Evolutionary conservation across 208 protist species (phyloP).

Genomic region (Lotmaria passim): DNA sequence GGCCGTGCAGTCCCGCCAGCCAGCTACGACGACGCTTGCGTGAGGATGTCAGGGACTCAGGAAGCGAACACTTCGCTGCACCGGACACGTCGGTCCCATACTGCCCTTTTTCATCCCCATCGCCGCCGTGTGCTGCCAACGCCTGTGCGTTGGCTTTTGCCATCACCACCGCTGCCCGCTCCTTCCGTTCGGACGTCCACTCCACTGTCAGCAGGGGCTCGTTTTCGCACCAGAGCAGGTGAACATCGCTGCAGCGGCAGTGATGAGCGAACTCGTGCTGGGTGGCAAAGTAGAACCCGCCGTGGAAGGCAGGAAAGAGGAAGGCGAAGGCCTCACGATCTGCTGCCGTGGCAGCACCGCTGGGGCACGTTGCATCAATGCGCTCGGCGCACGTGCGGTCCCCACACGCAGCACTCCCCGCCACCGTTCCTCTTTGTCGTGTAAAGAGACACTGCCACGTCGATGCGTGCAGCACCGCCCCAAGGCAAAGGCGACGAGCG

Average conservation of each 20-base stretch:
- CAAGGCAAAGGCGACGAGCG: neutral
- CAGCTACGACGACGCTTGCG: constrained; percentile 22
- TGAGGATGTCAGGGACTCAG: neutral
- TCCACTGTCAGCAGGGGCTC: constrained; percentile 54
- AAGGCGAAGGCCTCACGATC: constrained; percentile 64
- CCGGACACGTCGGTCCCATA: too few relatives aligned
- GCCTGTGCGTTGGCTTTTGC: neutral
- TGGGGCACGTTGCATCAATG: neutral
- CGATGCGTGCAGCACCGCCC: constrained; percentile 10
- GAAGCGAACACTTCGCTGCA: too few relatives aligned
- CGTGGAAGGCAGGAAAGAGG: constrained; percentile 73
- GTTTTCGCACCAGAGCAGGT: constrained; percentile 67
- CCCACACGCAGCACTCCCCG: too few relatives aligned
- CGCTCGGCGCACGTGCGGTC: too few relatives aligned
- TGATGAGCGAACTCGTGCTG: constrained; percentile 56
- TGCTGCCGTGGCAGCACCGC: neutral
- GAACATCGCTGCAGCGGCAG: constrained; percentile 53
- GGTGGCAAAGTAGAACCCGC: constrained; percentile 51
- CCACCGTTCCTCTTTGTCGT: neutral
- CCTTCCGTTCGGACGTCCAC: neutral
- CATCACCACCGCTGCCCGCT: neutral
- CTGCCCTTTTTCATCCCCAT: too few relatives aligned
- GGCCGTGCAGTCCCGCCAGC: neutral
- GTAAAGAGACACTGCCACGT: constrained; percentile 12
- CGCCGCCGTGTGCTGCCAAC: too few relatives aligned